These are phyloP conservation scores for Microdochium paspali DNA, from an alignment of 2,329 filamentous ascomycete genomes.

Conservation along the genomic window DNA sequence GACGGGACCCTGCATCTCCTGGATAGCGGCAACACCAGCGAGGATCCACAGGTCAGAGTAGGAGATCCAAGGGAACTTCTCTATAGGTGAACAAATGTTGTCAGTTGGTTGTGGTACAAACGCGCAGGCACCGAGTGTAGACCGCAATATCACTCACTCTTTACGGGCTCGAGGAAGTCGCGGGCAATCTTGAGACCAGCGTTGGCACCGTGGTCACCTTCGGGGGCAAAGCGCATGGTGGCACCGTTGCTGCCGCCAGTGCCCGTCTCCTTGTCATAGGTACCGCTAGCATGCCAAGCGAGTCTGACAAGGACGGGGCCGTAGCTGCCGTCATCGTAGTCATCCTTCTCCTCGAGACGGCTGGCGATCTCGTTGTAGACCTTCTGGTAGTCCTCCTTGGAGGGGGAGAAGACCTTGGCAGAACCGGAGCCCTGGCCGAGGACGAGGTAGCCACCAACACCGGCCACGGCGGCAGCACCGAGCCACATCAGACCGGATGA, in stretches of 20 bases:
- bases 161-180: conserved; percentile 87
- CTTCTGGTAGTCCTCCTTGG: conserved; percentile 84
- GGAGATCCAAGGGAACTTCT: conserved; percentile 86
- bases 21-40: conserved; percentile 72
- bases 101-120: conserved; percentile 12
- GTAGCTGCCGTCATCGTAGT: conserved; percentile 96
- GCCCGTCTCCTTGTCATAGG: conserved; percentile 77
- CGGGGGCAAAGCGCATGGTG: conserved; percentile 91
- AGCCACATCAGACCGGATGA: conserved; percentile 41
- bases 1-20: conserved; percentile 87
- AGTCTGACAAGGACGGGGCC: conserved; percentile 84
- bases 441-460: conserved; percentile 58
- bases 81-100: conserved; percentile 24
- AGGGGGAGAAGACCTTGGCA: conserved; percentile 58
- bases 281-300: conserved; percentile 91
- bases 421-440: conserved; percentile 46
- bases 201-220: conserved; percentile 86
- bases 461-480: conserved; percentile 47
- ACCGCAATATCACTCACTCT: conserved; percentile 53
- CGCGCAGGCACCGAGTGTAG: too few relatives aligned
- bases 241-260: conserved; percentile 95
- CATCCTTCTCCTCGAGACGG: conserved; percentile 76
- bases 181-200: conserved; percentile 79
- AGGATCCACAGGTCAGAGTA: conserved; percentile 98
- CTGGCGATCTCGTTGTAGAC: conserved; percentile 83